phyloP scores from a whole-genome alignment of 768 basidiomycete genomes.

The Boletales sp. region DNA sequence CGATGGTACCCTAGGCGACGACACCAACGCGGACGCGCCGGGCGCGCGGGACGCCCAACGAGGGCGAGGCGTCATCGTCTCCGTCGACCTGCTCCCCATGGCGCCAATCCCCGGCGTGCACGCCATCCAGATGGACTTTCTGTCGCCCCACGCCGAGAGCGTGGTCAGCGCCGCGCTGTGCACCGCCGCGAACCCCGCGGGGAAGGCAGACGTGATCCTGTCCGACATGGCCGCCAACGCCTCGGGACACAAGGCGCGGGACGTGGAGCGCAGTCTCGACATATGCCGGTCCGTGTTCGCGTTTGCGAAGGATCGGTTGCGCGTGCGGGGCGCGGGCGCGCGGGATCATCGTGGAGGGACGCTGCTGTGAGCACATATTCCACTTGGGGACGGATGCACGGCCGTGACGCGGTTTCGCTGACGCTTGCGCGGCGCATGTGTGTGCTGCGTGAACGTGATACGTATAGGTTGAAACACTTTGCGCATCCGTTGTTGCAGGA shows the following conservation, averaged over 20 bases:
- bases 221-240: slow-evolving; percentile 90
- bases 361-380: slow-evolving; percentile 58
- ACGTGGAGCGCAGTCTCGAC: slow-evolving; percentile 65
- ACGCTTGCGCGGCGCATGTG: no score
- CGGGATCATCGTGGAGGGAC: slow-evolving; percentile 40
- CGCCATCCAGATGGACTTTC: slow-evolving; percentile 75
- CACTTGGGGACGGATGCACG: no score
- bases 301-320: slow-evolving; percentile 57
- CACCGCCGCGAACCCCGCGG: slow-evolving; percentile 27
- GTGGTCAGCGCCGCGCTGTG: slow-evolving; percentile 41
- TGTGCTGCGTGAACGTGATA: no score
- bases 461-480: slow-evolving; percentile 86
- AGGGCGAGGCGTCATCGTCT: slow-evolving; percentile 50
- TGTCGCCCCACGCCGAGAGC: slow-evolving; percentile 47
- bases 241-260: slow-evolving; percentile 63
- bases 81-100: slow-evolving; percentile 79
- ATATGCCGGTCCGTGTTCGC: slow-evolving; percentile 71
- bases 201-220: slow-evolving; percentile 73
- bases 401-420: no score
- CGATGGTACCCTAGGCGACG: no score
- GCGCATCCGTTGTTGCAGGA: slow-evolving; percentile 62
- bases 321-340: slow-evolving; percentile 40
- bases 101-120: slow-evolving; percentile 68
- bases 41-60: slow-evolving; percentile 24
- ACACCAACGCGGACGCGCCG: neutral